These are phyloP conservation scores for Citrus glauca DNA, from an alignment of 345 rosid genomes.

Conservation along the genomic window DNA sequence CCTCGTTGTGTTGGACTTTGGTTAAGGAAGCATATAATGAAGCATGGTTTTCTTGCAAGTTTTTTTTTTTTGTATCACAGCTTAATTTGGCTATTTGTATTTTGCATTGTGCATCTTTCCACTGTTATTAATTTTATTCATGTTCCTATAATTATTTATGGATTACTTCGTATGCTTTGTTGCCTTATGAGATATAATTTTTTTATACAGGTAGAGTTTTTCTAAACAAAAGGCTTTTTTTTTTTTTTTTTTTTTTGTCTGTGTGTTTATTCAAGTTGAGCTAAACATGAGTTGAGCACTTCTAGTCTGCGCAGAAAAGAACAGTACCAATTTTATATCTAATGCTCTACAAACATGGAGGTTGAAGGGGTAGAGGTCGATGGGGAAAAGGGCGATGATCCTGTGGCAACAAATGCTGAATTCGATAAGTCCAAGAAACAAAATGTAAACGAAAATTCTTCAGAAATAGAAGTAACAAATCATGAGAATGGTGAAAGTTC, in stretches of 20 bases:
- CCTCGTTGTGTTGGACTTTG: not conserved
- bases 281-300: constrained; percentile 17
- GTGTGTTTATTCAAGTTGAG: not conserved
- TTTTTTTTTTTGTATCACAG: not conserved
- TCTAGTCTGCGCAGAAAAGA: constrained; percentile 5
- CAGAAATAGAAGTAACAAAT: constrained; percentile 18
- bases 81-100: not conserved
- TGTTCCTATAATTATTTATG: not conserved
- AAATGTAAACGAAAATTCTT: constrained; percentile 19
- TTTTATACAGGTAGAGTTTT: constrained; percentile 4
- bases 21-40: not conserved
- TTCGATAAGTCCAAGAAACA: constrained; percentile 14
- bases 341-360: constrained; percentile 22
- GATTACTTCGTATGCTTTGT: not conserved
- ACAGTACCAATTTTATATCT: not conserved
- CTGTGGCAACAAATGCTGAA: constrained; percentile 5
- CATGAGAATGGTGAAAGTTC: constrained; percentile 24
- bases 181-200: not conserved
- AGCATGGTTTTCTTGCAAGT: not conserved
- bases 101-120: not conserved
- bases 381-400: constrained; percentile 18
- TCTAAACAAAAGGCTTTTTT: not conserved
- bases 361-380: constrained; percentile 31
- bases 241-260: not conserved
- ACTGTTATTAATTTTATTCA: not conserved